phyloP scores from a whole-genome alignment of 148 eudicot species.

The Silene latifolia region DNA sequence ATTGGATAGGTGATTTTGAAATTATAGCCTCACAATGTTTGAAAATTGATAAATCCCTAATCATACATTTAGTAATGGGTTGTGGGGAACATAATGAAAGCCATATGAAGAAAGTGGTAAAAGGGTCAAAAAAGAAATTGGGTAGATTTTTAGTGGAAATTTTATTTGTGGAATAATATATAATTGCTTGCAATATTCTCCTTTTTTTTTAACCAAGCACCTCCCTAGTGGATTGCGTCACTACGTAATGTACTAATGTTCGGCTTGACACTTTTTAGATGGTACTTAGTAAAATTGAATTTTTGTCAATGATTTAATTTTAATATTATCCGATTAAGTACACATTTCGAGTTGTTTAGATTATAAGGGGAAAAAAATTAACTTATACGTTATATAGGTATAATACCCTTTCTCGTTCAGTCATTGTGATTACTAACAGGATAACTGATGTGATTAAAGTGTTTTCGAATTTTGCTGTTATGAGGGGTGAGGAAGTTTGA shows the following conservation, averaged over 20 bases:
- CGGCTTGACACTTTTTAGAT: background rate
- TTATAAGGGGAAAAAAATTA: no score
- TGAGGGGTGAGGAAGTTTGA: no score
- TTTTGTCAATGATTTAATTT: background rate
- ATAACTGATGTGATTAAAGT: no score
- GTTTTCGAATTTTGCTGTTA: no score
- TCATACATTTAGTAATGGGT: background rate
- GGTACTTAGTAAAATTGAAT: background rate
- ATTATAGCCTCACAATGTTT: background rate
- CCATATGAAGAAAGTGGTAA: slow-evolving; percentile 5
- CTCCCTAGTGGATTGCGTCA: background rate
- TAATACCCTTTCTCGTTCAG: no score
- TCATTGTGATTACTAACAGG: no score
- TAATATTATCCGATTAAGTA: no score
- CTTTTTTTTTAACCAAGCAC: slow-evolving; percentile 8
- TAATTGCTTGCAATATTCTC: slow-evolving; percentile 8
- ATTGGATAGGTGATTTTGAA: background rate
- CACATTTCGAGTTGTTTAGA: no score
- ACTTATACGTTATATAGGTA: no score
- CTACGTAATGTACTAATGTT: background rate
- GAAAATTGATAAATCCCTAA: slow-evolving; percentile 3
- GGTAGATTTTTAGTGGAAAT: background rate
- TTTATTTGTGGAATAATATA: background rate
- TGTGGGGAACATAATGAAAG: slow-evolving; percentile 13
- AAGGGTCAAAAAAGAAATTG: background rate